Conservation (phyloP, 2,329 filamentous ascomycete genomes). For the Chaetomiaceae sp. region DNA sequence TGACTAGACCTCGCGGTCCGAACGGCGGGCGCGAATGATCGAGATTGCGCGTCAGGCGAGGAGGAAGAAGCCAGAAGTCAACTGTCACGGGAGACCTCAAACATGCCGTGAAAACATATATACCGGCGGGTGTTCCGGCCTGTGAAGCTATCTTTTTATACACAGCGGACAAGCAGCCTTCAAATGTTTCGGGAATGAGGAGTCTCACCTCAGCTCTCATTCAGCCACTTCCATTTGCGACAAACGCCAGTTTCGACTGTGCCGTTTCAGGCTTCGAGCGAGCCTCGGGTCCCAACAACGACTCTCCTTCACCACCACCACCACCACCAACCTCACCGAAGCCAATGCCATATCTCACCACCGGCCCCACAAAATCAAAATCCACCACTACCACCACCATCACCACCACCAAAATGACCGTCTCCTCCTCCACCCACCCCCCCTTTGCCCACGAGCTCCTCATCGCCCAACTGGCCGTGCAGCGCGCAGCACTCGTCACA, state of each 20-base stretch:
- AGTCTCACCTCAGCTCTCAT: background rate
- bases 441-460: conserved; percentile 75
- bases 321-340: background rate
- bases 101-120: background rate
- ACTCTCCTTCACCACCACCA: no score
- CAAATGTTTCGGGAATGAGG: no score
- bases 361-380: background rate
- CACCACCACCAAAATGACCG: conserved; percentile 52
- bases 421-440: conserved; percentile 66
- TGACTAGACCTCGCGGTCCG: conserved; percentile 6
- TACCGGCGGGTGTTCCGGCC: background rate
- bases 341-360: background rate
- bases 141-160: no score
- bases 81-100: background rate
- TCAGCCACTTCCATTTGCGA: background rate
- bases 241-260: background rate
- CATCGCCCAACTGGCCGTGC: conserved; percentile 82
- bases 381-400: background rate
- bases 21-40: background rate
- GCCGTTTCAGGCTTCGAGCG: no score
- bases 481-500: conserved; percentile 61
- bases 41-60: conserved; percentile 7
- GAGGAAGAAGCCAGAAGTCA: background rate
- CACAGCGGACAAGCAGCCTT: background rate
- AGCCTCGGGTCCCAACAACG: no score